Conservation (phyloP, 1,284 basidiomycete genomes). For the Athelia sp. region DNA sequence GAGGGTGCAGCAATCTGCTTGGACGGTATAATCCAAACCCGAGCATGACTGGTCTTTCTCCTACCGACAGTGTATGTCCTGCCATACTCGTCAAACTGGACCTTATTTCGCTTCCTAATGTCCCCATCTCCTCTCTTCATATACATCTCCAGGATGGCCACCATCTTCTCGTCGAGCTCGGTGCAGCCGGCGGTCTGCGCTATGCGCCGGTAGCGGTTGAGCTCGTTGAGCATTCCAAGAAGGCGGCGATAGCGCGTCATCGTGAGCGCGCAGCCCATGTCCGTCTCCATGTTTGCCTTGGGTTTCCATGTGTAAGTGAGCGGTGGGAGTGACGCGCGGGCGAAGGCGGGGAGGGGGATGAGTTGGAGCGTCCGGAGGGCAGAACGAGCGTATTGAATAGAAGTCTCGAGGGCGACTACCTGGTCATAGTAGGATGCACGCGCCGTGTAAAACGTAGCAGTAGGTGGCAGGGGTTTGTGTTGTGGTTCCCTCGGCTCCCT, state of each 20-base stretch:
- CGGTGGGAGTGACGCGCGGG: conserved; percentile 54
- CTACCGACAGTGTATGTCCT: conserved; percentile 80
- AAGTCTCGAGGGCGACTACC: conserved; percentile 62
- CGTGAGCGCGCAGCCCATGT: conserved; percentile 60
- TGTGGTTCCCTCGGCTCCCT: conserved; percentile 16
- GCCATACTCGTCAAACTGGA: conserved; percentile 66
- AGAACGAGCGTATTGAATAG: conserved; percentile 52
- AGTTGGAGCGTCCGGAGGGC: conserved; percentile 67
- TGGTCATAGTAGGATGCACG: conserved; percentile 75
- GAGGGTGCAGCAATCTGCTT: conserved; percentile 24
- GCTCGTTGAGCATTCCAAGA: conserved; percentile 60
- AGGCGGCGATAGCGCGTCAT: conserved; percentile 73
- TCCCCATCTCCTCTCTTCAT: conserved; percentile 54
- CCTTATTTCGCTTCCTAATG: conserved; percentile 49
- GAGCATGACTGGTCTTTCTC: conserved; percentile 82
- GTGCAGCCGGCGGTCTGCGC: conserved; percentile 58
- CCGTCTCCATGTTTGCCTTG: conserved; percentile 50
- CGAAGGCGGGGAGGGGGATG: conserved; percentile 72
- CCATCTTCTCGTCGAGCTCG: conserved; percentile 53
- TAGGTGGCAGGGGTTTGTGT: conserved; percentile 34
- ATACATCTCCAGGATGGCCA: conserved; percentile 56
- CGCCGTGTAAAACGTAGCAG: conserved; percentile 87
- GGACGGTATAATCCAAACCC: conserved; percentile 92
- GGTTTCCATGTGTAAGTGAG: conserved; percentile 67
- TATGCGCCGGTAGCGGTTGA: conserved; percentile 70